Conservation (phyloP, 1,284 basidiomycete genomes). For the Heliocybe sulcata region DNA sequence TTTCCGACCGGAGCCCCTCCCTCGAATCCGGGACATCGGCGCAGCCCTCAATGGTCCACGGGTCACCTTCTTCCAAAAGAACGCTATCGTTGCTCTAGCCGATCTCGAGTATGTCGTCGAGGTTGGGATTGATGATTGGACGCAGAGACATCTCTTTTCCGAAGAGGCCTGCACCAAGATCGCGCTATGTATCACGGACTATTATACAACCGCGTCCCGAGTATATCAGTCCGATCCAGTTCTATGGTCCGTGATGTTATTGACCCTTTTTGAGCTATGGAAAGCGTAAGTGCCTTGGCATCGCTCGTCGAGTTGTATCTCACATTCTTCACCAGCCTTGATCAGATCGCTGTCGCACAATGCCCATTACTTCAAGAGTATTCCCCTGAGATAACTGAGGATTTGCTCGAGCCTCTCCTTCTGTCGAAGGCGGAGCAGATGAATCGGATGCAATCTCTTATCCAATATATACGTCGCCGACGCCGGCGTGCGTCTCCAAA, state of each 20-base stretch:
- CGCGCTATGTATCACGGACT: neutral
- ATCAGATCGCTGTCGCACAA: conserved; percentile 2
- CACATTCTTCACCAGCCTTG: conserved; percentile 1
- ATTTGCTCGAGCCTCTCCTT: conserved; percentile 2
- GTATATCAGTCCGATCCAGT: neutral
- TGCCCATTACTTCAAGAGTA: conserved; percentile 7
- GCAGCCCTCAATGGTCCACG: neutral
- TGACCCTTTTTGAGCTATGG: conserved; percentile 10
- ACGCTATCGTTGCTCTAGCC: neutral
- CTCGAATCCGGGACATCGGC: neutral
- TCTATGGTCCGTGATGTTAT: conserved; percentile 8
- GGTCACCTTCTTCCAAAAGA: neutral
- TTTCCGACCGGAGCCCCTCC: neutral
- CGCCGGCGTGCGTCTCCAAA: neutral
- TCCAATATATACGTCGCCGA: neutral
- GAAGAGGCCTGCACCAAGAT: neutral
- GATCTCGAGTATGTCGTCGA: conserved; percentile 3
- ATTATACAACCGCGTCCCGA: neutral
- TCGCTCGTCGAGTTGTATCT: too few species aligned
- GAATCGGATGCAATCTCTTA: neutral
- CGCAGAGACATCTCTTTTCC: neutral
- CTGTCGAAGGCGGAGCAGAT: neutral
- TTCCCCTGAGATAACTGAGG: conserved; percentile 7
- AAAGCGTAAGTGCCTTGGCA: too few species aligned
- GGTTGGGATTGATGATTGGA: conserved; percentile 1